Base-by-base conservation (phyloP, 495 filamentous ascomycete species). In the Tuber aestivum region DNA sequence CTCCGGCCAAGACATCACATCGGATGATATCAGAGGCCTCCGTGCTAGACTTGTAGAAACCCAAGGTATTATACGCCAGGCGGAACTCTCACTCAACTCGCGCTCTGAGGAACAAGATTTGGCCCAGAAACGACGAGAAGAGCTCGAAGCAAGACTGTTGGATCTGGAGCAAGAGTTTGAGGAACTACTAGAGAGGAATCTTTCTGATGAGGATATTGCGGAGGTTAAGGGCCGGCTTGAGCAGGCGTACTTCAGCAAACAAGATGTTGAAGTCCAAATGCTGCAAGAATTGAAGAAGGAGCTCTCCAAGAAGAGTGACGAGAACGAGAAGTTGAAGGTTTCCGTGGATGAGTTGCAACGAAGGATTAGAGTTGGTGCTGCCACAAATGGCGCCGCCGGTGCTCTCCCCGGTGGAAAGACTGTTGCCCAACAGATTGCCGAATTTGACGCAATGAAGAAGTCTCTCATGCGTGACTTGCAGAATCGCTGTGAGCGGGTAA, bases 361-460 rank as follows among this genome's bases (percentile, higher is more conserved):
- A 72, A 89, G 89, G 41, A 86, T 91, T 72, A 91, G 91, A 86
- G 85, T 85, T 70, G 77, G 79, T 35, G 86, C 86, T 56, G 86
- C 86, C 42, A 85, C 87, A 2, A 91, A 91, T 83, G 88, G 90
- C 78, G 78, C 83, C 40, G 78, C 80, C 44, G 85, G 84, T 48
- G 84, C 86, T 72, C 84, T 87, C 77, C 87, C 90, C 69, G 93
- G 92, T 74, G 92, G 93, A 87, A 97, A 97, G 87, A 95, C 93
- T n/a, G 87, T 97, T 68, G 93, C 97, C 80, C 94, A 98, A 85
- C 95, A 97, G 85, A 94, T 99, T 82, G 92, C 95, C 74, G 95
- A 99, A 80, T 99, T 99, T 78, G 95, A 99, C 85, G 91, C 92
- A 48, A 99, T 99, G 95, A 99, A 99, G 89, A 99, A 99, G 89